Evolutionary conservation across 805 yeast genomes (phyloP), one percentile per base, ranked within the genome.

Genomic region (Wickerhamomyces kurtzmanii): DNA sequence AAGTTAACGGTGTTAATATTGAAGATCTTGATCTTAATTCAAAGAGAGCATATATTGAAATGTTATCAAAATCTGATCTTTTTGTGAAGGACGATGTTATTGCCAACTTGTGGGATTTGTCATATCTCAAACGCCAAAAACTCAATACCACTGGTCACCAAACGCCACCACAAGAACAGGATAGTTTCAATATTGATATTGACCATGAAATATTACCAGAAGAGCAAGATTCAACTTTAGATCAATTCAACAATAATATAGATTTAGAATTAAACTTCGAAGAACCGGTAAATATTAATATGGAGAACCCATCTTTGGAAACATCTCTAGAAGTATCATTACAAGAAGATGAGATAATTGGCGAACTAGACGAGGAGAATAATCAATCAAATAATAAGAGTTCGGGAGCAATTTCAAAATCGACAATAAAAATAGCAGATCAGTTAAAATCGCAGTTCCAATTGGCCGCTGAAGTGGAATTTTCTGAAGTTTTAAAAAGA

Each of bases 371-470:
- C 12, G 49, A 46, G 12, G 48, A 42, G n/a, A n/a, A n/a, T n/a
- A n/a, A n/a, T n/a, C n/a, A n/a, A n/a, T n/a, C n/a, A n/a, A n/a
- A n/a, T n/a, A n/a, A n/a, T n/a, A n/a, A n/a, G n/a, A n/a, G n/a
- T n/a, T n/a, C n/a, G n/a, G n/a, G n/a, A n/a, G n/a, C n/a, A n/a
- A 51, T 59, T 16, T 59, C 74, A 4, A 56, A 61, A 34, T 55
- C 75, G 5, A 75, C 85, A 0, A 47, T 57, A 3, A 65, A 69
- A 37, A 61, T 79, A 7, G 83, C 80, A 0, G 47, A 47, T 8
- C 57, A 60, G 5, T 50, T 75, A 14, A 55, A 68, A 28, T n/a
- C n/a, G n/a, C n/a, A n/a, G n/a, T n/a, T n/a, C n/a, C n/a, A n/a
- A n/a, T n/a, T n/a, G n/a, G n/a, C n/a, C n/a, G n/a, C n/a, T n/a